Percentiles rank a stretch among this genome's conserved stretches.
These are phyloP conservation scores for Dictyostelium intermedium DNA, from an alignment of 78 protist species.

Conservation along the genomic window DNA sequence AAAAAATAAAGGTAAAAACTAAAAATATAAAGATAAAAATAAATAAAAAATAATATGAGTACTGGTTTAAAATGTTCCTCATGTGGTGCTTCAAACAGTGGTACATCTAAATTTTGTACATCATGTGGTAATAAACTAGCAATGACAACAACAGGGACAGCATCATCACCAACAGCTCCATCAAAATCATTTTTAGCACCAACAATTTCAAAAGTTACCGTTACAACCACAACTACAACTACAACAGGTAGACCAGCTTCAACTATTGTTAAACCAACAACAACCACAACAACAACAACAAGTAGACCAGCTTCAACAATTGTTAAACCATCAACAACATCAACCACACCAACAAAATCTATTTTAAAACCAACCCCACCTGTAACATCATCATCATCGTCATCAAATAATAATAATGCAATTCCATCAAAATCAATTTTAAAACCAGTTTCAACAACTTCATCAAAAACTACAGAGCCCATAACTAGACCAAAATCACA, in stretches of 20 bases:
- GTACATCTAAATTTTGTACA: conserved; percentile 15
- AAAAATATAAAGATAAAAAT: background rate
- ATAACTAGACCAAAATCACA: conserved; percentile 49
- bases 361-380: background rate
- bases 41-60: background rate
- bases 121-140: conserved; percentile 29
- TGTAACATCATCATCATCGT: background rate
- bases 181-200: background rate
- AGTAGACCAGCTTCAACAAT: background rate
- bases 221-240: conserved; percentile 16
- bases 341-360: background rate
- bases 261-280: background rate
- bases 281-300: background rate
- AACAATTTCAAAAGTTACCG: background rate
- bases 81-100: background rate
- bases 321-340: background rate
- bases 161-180: background rate
- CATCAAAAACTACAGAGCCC: background rate
- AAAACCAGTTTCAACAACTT: conserved; percentile 7
- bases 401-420: background rate
- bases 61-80: background rate
- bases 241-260: background rate
- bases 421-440: conserved; percentile 20
- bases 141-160: background rate
- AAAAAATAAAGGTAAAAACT: background rate